Evolutionary conservation across 176 grass and related monocot genomes (phyloP), one percentile per base, ranked within the genome.

Genomic region (Triticum timopheevii): DNA sequence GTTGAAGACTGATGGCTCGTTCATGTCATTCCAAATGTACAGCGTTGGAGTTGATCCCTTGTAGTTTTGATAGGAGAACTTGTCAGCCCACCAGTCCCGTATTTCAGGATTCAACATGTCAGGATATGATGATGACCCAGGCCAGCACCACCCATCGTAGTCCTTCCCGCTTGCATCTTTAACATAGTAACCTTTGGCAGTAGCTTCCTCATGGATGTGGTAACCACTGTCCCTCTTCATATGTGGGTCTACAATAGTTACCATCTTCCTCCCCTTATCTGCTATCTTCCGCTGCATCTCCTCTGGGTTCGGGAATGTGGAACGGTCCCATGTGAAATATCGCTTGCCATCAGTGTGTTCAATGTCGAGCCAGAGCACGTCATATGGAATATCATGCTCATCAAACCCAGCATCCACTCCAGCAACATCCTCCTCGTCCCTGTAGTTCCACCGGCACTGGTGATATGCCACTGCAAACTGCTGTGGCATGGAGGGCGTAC

Each of bases 21-120:
- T 98, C 96, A 98, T 98, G 85, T 98, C 96, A 76, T 95, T 98
- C 96, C 96, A 98, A 80, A 88, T 98, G 80, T 95, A 92, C 62
- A 98, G 76, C 4, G 88, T 90, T 77, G 96, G 88, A 9, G 93
- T 98, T 56, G 96, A 98, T 62, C 96, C 93, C 82, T 92, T 93
- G 82, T 98, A 98, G 76, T 88, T 92, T 83, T 92, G 73, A 19
- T 87, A 89, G 47, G 90, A 89, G 56, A 98, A 98, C 75, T 95
- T 92, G 25, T 98, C 96, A 79, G 84, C 90, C 96, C 96, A 98
- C 96, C 96, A 98, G 20, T 98, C 96, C 12, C 90, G 89, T 72
- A 98, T 95, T 80, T 92, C 91, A 20, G 96, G 96, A 76, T 98
- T 98, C 82, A 95, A 73, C 93, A 98, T 86, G 76, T 98, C 96